Evolutionary conservation across 1,139 yeast species (phyloP).

Genomic region (Hyphopichia fennica): DNA sequence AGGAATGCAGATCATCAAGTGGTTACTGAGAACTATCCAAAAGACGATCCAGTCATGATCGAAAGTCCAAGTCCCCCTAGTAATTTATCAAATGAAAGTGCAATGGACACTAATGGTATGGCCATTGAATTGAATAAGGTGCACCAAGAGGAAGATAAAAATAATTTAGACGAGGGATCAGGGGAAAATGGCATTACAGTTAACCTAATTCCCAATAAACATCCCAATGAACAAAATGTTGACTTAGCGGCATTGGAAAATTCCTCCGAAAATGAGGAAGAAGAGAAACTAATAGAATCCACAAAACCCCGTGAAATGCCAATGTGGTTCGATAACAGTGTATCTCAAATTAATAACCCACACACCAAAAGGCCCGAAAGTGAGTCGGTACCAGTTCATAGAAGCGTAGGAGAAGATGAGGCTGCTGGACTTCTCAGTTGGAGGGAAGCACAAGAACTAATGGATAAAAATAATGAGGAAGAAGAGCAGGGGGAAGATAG

Average conservation of each 20-base stretch:
- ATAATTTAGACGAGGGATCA: too few relatives aligned
- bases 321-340: conserved; percentile 16
- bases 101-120: too few relatives aligned
- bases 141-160: background rate
- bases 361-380: conserved; percentile 3
- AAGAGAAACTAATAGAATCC: background rate
- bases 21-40: too few relatives aligned
- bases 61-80: too few relatives aligned
- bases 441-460: conserved; percentile 40
- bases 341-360: conserved; percentile 6
- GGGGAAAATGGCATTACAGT: too few relatives aligned
- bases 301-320: conserved; percentile 13
- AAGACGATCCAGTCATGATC: too few relatives aligned
- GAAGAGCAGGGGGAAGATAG: conserved; percentile 13
- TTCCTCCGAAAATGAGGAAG: background rate
- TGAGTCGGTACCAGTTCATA: background rate
- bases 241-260: background rate
- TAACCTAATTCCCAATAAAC: background rate
- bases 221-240: background rate
- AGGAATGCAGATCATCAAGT: too few relatives aligned
- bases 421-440: conserved; percentile 51
- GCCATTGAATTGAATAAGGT: conserved; percentile 1
- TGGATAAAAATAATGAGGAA: conserved; percentile 5
- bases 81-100: too few relatives aligned
- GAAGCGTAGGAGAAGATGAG: conserved; percentile 34